phyloP scores from a whole-genome alignment of 345 rosid genomes.

The Eucalyptus curtisii region DNA sequence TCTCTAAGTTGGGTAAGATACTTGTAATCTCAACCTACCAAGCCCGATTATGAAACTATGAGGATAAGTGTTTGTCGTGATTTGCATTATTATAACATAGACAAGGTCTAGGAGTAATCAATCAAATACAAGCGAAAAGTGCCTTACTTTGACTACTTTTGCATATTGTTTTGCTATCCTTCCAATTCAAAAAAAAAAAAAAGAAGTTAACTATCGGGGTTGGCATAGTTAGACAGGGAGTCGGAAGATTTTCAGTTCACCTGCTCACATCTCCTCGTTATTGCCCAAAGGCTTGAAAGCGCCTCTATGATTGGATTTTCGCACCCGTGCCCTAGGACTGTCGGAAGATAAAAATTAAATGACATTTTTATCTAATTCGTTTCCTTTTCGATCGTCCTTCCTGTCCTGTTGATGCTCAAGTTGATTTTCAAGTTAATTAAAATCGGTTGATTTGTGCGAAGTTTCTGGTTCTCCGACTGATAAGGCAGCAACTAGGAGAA shows the following conservation, averaged over 20 bases:
- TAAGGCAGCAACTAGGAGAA: background rate
- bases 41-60: background rate
- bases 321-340: background rate
- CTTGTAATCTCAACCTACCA: background rate
- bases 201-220: background rate
- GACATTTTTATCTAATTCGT: background rate
- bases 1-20: background rate
- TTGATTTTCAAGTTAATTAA: background rate
- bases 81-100: background rate
- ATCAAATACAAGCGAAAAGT: background rate
- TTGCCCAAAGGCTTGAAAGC: background rate
- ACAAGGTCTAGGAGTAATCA: background rate
- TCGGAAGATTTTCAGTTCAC: background rate
- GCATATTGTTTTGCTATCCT: background rate
- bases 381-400: background rate
- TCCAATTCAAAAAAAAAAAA: background rate
- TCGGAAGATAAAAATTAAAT: background rate
- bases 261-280: background rate
- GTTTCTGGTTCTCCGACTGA: background rate
- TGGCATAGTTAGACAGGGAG: background rate
- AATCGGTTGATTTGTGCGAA: background rate
- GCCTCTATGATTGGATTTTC: background rate
- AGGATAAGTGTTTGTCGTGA: background rate
- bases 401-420: background rate
- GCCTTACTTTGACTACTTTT: background rate